These are phyloP conservation scores for Casuarina equisetifolia DNA, from an alignment of 306 rosid species.

Conservation along the genomic window DNA sequence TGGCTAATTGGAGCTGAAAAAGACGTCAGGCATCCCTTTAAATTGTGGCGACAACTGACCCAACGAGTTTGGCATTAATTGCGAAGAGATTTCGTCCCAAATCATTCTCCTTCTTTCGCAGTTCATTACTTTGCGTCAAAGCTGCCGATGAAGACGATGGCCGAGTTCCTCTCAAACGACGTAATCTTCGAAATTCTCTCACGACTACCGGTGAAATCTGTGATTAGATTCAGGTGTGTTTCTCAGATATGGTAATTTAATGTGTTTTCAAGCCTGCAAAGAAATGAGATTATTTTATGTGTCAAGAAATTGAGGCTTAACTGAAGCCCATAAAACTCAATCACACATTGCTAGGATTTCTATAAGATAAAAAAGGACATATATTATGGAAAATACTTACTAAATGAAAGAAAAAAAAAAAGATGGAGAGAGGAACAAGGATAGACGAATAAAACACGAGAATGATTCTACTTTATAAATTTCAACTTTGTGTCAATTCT, in stretches of 20 bases:
- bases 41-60: too few relatives aligned
- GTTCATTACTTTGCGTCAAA: too few relatives aligned
- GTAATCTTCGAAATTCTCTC: too few relatives aligned
- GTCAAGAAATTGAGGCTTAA: neutral
- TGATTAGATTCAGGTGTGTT: too few relatives aligned
- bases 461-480: neutral
- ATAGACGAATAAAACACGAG: neutral
- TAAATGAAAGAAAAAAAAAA: neutral
- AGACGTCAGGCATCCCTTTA: too few relatives aligned
- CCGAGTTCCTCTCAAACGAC: too few relatives aligned
- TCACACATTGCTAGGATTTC: neutral
- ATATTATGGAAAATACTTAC: neutral
- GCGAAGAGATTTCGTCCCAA: too few relatives aligned
- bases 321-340: conserved; percentile 3
- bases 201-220: too few relatives aligned
- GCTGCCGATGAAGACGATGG: too few relatives aligned
- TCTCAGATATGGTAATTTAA: conserved; percentile 46
- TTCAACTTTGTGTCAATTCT: neutral
- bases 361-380: neutral
- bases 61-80: too few relatives aligned
- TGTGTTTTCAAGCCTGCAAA: conserved; percentile 95
- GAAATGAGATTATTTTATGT: conserved; percentile 16
- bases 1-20: too few relatives aligned
- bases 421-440: neutral
- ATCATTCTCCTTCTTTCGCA: too few relatives aligned